phyloP scores from a whole-genome alignment of 176 grass and related monocot genomes.

The Carex pumila region DNA sequence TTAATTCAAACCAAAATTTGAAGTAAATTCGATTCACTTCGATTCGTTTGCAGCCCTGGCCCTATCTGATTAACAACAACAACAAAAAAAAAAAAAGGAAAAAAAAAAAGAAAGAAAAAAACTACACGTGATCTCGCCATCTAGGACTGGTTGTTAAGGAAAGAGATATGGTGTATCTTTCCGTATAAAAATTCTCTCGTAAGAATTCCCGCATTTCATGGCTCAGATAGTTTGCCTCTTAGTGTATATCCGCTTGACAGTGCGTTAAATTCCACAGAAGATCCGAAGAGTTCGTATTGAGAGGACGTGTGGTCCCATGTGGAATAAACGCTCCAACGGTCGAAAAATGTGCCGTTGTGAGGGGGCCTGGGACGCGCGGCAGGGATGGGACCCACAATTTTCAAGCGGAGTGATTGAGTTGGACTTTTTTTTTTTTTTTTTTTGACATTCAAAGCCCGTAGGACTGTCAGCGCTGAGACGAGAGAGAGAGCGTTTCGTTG shows the following conservation, averaged over 20 bases:
- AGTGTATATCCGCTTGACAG: background rate
- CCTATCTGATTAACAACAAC: too few species aligned
- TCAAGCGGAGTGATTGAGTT: background rate
- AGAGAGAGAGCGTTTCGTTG: background rate
- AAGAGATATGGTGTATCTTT: background rate
- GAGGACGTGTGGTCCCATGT: background rate
- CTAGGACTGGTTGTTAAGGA: background rate
- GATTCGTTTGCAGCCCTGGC: too few species aligned
- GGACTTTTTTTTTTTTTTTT: too few species aligned
- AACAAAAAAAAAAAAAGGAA: background rate
- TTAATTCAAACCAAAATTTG: too few species aligned
- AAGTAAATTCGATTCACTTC: too few species aligned
- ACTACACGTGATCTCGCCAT: background rate
- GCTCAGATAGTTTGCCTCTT: background rate
- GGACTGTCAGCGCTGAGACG: too few species aligned
- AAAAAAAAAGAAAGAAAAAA: too few species aligned
- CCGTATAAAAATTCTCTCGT: background rate
- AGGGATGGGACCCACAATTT: background rate
- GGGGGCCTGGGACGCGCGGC: background rate
- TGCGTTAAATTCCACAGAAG: background rate
- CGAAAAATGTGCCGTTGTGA: slow-evolving; percentile 56
- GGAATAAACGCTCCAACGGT: slow-evolving; percentile 37
- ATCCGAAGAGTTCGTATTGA: background rate
- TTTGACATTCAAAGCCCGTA: too few species aligned
- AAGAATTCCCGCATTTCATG: background rate